phyloP scores from a whole-genome alignment of 805 yeast genomes.

The Sungouiozyma ichnusensis region DNA sequence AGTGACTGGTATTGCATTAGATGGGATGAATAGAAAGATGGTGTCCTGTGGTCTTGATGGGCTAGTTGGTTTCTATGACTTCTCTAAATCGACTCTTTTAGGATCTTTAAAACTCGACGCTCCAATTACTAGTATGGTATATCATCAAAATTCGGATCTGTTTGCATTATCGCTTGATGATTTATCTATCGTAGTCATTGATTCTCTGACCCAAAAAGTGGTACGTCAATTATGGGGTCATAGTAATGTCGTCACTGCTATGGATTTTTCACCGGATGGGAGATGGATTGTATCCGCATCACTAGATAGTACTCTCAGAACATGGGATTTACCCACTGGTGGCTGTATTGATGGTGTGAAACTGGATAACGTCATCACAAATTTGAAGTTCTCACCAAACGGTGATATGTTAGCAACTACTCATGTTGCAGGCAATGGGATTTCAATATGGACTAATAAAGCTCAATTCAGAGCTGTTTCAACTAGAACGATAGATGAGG shows the following conservation, averaged over 20 bases:
- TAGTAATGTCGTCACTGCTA: conserved; percentile 70
- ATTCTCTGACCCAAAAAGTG: conserved; percentile 65
- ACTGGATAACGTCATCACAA: conserved; percentile 70
- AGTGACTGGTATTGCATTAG: conserved; percentile 81
- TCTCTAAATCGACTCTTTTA: conserved; percentile 55
- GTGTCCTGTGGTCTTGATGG: conserved; percentile 88
- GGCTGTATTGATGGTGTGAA: conserved; percentile 88
- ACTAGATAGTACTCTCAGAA: conserved; percentile 78
- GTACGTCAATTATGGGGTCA: conserved; percentile 89
- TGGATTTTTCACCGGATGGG: conserved; percentile 91
- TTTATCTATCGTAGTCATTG: conserved; percentile 72
- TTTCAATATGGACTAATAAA: conserved; percentile 84
- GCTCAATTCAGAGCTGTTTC: conserved; percentile 74
- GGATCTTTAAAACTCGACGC: conserved; percentile 61
- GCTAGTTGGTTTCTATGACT: conserved; percentile 75
- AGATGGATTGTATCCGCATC: conserved; percentile 85
- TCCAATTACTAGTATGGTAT: conserved; percentile 67
- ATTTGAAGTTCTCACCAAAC: conserved; percentile 68
- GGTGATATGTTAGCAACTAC: conserved; percentile 90
- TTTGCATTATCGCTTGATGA: conserved; percentile 82
- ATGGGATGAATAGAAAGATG: conserved; percentile 82
- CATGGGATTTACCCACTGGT: conserved; percentile 97
- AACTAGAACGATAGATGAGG: conserved; percentile 64
- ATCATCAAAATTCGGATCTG: conserved; percentile 75
- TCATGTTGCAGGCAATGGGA: conserved; percentile 84